These are phyloP conservation scores for Corymbia calophylla DNA, from an alignment of 441 rosid species.

Conservation along the genomic window DNA sequence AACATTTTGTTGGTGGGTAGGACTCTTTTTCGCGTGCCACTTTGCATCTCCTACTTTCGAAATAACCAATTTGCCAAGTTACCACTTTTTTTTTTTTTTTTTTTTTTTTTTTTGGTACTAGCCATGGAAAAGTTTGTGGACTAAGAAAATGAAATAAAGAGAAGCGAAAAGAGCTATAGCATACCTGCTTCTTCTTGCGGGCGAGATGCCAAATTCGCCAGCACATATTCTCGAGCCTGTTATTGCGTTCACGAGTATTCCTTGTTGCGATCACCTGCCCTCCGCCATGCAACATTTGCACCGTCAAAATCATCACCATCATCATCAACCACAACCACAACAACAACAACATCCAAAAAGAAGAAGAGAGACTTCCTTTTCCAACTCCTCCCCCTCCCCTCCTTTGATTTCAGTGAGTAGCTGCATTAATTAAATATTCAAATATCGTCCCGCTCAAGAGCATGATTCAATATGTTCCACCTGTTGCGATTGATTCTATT, in stretches of 20 bases:
- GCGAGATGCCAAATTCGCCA: constrained; percentile 87
- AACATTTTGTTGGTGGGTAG: too few relatives aligned
- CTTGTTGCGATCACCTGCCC: constrained; percentile 68
- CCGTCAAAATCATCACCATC: neutral
- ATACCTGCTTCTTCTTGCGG: constrained; percentile 57
- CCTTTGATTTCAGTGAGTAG: neutral
- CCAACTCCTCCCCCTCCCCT: neutral
- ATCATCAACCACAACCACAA: neutral
- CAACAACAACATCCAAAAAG: neutral
- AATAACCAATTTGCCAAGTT: too few relatives aligned
- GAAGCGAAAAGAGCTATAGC: neutral
- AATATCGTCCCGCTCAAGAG: neutral
- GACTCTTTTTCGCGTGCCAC: too few relatives aligned
- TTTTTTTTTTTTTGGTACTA: too few relatives aligned
- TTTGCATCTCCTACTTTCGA: too few relatives aligned
- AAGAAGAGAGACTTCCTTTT: neutral
- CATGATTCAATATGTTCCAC: neutral
- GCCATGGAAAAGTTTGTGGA: neutral
- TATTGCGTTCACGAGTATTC: constrained; percentile 63
- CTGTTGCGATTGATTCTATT: neutral
- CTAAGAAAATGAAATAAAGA: neutral
- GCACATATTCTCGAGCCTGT: constrained; percentile 75
- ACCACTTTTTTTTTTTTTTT: too few relatives aligned
- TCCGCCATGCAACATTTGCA: neutral
- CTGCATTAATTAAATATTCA: neutral